A percentile compares a stretch with the other conserved stretches of the same genome.
Conservation (phyloP, 1,284 basidiomycete species). For the Ganoderma meredithae region DNA sequence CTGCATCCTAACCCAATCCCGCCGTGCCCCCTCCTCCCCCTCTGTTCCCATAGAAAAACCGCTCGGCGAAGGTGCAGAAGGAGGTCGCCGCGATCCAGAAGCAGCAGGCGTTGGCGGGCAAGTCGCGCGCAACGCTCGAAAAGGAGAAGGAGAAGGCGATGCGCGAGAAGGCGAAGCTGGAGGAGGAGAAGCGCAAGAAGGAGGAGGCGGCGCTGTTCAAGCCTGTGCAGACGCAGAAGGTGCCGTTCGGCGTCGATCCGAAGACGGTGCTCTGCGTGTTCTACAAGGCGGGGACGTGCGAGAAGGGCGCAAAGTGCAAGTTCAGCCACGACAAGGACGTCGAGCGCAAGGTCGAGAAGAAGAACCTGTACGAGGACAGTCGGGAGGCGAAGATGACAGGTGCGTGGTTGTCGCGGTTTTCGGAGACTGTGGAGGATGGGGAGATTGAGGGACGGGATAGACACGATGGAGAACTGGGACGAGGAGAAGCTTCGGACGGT, state of each 20-base stretch:
- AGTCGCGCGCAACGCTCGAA: conserved; percentile 79
- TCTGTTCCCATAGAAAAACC: conserved; percentile 77
- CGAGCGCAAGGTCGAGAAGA: conserved; percentile 94
- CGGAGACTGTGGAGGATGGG: background rate
- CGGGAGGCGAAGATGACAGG: conserved; percentile 84
- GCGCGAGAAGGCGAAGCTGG: conserved; percentile 78
- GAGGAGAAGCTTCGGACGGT: conserved; percentile 91
- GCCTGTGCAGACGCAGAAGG: conserved; percentile 84
- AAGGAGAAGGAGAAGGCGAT: conserved; percentile 84
- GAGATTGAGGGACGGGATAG: conserved; percentile 46
- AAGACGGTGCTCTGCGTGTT: conserved; percentile 91
- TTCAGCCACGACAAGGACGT: conserved; percentile 94
- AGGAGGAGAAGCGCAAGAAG: conserved; percentile 86
- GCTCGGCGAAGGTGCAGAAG: conserved; percentile 92
- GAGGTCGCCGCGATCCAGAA: conserved; percentile 83
- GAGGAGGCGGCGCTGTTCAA: conserved; percentile 86
- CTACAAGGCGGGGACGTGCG: conserved; percentile 89
- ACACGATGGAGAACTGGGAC: conserved; percentile 99
- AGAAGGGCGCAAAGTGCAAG: conserved; percentile 94
- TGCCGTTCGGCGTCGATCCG: conserved; percentile 96
- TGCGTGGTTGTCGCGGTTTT: conserved; percentile 45
- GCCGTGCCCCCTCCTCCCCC: conserved; percentile 11
- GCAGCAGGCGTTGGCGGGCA: conserved; percentile 75
- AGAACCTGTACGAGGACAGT: conserved; percentile 92
- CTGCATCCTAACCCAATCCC: conserved; percentile 3